Percentiles rank a stretch among this genome's conserved stretches.
These are phyloP conservation scores for Daucus carota DNA, from an alignment of 129 eudicot genomes.

Conservation along the genomic window DNA sequence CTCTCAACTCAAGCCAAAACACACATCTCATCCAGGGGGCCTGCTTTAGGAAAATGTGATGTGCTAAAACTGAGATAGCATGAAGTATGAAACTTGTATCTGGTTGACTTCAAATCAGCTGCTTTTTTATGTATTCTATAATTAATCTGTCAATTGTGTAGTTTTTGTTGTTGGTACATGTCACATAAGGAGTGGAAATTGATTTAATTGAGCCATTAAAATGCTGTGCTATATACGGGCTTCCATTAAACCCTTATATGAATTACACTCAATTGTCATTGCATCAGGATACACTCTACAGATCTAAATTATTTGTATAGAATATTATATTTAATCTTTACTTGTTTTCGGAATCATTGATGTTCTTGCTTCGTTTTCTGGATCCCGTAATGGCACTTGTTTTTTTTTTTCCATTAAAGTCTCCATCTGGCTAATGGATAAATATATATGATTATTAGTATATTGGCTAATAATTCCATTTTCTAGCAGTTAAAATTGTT, in stretches of 20 bases:
- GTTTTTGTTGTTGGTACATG: too few relatives aligned
- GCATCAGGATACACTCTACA: neutral
- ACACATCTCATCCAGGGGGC: neutral
- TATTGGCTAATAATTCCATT: constrained; percentile 3
- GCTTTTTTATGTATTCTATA: too few relatives aligned
- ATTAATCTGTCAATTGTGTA: too few relatives aligned
- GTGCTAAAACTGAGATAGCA: neutral
- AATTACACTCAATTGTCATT: neutral
- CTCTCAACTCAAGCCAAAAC: neutral
- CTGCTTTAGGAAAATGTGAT: neutral
- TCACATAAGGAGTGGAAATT: neutral
- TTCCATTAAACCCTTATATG: neutral
- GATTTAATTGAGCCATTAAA: neutral
- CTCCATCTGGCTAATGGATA: neutral
- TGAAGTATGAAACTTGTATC: neutral
- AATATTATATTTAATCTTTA: too few relatives aligned
- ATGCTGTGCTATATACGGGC: neutral
- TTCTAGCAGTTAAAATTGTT: constrained; percentile 54
- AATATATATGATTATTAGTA: neutral
- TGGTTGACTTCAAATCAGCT: neutral
- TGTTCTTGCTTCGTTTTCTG: neutral
- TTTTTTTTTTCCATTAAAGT: neutral
- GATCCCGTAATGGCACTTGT: neutral
- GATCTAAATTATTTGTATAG: too few relatives aligned
- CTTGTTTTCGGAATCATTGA: neutral